Base-by-base conservation (phyloP, 2,329 filamentous ascomycete genomes). In the Phyllosticta citribraziliensis region DNA sequence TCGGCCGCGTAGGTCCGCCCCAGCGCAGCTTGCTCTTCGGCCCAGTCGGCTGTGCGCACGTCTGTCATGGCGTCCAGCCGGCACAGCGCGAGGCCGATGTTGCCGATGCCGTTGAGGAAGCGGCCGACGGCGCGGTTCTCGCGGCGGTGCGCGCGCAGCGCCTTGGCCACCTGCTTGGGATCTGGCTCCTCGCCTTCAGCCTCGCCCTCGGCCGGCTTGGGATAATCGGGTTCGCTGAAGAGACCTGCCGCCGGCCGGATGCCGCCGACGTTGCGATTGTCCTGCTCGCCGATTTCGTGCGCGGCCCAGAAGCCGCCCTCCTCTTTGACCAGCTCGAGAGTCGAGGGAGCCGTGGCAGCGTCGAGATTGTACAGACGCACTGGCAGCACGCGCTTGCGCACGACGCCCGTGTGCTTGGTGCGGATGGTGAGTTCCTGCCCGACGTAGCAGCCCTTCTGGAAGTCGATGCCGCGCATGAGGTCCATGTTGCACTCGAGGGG, bases 351-450 rank as follows among this genome's bases (percentile, higher is more conserved):
- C n/a, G 24, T n/a, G 5, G 19, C 40, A 4, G 40, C 55, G 3
- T 33, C 33, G 14, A 62, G 24, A 22, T 58, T 56, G 72, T 93
- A 94, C 17, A 97, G 70, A 65, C 88, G 76, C 35, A 93, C 86
- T 0, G 94, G 94, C 58, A 99, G 73, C 56, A 97, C 84, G 56
- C 94, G 83, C 80, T 97, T 96, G 64, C 94, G 82, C 51, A 99
- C 90, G 17, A 99, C 90, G 22, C 94, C 94, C 12, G 88, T 92
- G 75, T 99, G 94, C 72, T 92, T 88, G 1, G 94, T 99, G 52
- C 94, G 87, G 66, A 97, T 96, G 1, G 94, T 97, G 65, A 99
- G 82, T 74, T 99, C 94, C 75, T 99, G 94, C 0, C 94, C 94
- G 8, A 97, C 85, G 74, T 99, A 99, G 76, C 94, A 99, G 8